A percentile compares a stretch with the other conserved stretches of the same genome.
phyloP scores from a whole-genome alignment of 768 basidiomycete genomes.

The Boletellus ananas region DNA sequence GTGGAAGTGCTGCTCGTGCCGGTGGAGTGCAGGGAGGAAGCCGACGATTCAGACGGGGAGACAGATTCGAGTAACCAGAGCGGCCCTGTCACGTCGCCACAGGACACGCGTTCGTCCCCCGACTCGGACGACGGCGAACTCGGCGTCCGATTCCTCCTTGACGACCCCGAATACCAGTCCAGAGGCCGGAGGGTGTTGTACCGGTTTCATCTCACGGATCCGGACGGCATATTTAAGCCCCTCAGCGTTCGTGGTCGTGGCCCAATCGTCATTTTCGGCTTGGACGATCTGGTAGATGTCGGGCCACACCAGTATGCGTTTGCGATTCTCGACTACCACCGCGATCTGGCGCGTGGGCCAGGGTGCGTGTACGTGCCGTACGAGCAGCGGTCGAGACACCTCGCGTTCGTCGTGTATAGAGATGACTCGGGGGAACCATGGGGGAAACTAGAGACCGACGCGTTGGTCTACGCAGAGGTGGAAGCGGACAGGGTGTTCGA shows the following conservation, averaged over 20 bases:
- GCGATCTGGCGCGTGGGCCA: slow-evolving; percentile 1
- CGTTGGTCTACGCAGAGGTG: slow-evolving; percentile 1
- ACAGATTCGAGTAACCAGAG: background rate
- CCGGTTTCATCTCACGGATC: slow-evolving; percentile 8
- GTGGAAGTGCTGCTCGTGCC: slow-evolving; percentile 3
- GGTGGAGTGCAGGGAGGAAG: slow-evolving; percentile 3
- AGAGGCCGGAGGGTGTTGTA: background rate
- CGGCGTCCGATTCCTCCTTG: background rate
- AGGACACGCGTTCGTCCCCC: background rate
- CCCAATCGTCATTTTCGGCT: background rate
- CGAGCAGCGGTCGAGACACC: slow-evolving; percentile 1
- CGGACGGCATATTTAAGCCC: background rate
- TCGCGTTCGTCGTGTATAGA: slow-evolving; percentile 4
- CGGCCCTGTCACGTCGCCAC: background rate
- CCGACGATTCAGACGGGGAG: background rate
- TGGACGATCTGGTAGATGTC: too few relatives aligned
- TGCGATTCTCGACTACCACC: slow-evolving; percentile 8
- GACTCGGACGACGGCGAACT: background rate
- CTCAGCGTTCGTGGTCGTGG: slow-evolving; percentile 3
- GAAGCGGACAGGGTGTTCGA: background rate
- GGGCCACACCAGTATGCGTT: background rate
- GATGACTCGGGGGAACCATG: slow-evolving; percentile 4
- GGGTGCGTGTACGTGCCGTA: slow-evolving; percentile 7
- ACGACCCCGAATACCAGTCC: background rate
- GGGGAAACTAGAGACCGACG: background rate